A percentile compares a stretch with the other conserved stretches of the same genome.
Conservation (phyloP, 73 alveolate genomes). For the Stentor coeruleus region DNA sequence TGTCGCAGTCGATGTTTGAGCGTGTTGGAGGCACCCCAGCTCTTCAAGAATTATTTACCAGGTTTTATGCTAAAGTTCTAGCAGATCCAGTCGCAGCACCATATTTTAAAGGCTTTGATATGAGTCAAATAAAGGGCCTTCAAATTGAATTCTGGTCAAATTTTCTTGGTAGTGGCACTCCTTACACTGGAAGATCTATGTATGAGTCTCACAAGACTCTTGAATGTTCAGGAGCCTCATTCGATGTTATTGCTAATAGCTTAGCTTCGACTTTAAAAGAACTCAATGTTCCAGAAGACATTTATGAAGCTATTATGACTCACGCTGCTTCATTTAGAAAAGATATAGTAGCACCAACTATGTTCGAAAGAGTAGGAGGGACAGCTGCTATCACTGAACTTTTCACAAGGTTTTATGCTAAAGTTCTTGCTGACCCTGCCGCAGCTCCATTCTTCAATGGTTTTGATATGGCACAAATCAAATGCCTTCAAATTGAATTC, state of each 20-base stretch:
- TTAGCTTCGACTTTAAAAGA: neutral
- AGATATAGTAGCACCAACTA: too few relatives aligned
- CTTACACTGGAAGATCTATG: slow-evolving; percentile 8
- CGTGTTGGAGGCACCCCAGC: neutral
- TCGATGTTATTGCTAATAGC: neutral
- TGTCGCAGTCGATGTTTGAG: too few relatives aligned
- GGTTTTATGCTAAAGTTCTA: neutral
- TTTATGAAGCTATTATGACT: neutral
- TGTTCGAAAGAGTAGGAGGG: too few relatives aligned
- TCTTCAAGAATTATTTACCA: neutral
- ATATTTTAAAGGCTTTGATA: neutral
- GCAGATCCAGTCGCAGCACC: slow-evolving; percentile 8
- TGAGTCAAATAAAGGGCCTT: neutral
- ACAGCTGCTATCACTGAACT: too few relatives aligned
- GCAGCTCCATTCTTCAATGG: neutral
- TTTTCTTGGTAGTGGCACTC: neutral
- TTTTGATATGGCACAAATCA: neutral
- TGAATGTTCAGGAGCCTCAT: neutral
- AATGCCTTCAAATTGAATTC: too few relatives aligned
- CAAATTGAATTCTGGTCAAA: neutral
- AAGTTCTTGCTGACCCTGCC: neutral
- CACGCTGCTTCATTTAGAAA: neutral
- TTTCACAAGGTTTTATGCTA: neutral
- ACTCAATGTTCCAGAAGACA: neutral
- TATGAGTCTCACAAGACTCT: neutral